phyloP scores from a whole-genome alignment of 441 rosid species.

The Flueggea neowawraea region DNA sequence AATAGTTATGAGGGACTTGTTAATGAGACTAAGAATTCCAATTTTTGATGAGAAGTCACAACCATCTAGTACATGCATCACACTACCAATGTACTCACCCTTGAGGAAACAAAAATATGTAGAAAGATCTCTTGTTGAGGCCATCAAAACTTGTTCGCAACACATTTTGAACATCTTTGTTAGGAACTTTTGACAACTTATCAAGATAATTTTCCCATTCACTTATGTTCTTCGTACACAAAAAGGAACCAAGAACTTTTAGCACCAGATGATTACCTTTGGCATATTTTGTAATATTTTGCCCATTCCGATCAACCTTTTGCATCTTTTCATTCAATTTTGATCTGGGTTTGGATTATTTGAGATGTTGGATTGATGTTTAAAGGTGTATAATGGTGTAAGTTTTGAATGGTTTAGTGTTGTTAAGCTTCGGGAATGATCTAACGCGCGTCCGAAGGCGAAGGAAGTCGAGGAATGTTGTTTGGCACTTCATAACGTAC shows the following conservation, averaged over 20 bases:
- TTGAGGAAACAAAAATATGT: conserved; percentile 30
- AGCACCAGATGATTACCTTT: conserved; percentile 38
- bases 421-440: no score
- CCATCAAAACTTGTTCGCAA: conserved; percentile 40
- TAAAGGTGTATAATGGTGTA: no score
- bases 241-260: conserved; percentile 29
- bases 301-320: no score
- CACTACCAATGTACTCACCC: conserved; percentile 10
- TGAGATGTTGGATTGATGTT: no score
- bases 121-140: conserved; percentile 22
- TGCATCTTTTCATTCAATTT: no score
- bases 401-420: no score
- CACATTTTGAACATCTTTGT: conserved; percentile 15
- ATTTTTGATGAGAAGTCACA: conserved; percentile 14
- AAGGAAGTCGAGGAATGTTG: no score
- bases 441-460: no score
- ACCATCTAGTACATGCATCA: conserved; percentile 1
- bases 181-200: conserved; percentile 22
- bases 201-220: conserved; percentile 26
- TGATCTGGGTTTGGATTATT: no score
- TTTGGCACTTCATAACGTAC: no score
- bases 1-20: conserved; percentile 27
- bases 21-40: conserved; percentile 28
- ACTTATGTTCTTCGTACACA: conserved; percentile 13
- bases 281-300: no score